These are phyloP conservation scores for Globisporangium uncinulatum DNA, from an alignment of 352 stramenopile species.

Conservation along the genomic window DNA sequence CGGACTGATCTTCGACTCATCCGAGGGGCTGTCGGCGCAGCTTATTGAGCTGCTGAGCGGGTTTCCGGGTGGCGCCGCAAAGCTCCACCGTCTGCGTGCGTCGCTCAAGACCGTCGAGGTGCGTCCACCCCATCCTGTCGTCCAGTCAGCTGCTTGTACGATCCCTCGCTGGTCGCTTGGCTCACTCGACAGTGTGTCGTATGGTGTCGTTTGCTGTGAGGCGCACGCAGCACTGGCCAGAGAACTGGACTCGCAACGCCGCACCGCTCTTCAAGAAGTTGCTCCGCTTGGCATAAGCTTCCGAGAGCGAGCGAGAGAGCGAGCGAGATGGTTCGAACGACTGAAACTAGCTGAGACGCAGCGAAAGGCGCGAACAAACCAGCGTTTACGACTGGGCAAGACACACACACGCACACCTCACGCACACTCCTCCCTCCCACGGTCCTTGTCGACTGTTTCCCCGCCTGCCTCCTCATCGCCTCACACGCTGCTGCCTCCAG, in stretches of 20 bases:
- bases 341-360: neutral
- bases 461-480: neutral
- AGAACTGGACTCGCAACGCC: conserved; percentile 66
- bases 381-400: neutral
- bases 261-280: conserved; percentile 56
- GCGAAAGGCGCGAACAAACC: neutral
- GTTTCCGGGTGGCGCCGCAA: conserved; percentile 37
- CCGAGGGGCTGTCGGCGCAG: conserved; percentile 47
- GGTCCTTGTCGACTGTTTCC: too few relatives aligned
- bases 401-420: neutral
- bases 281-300: conserved; percentile 21
- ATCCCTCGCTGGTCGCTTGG: too few relatives aligned
- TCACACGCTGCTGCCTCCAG: conserved; percentile 1
- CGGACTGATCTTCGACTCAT: conserved; percentile 63
- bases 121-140: neutral
- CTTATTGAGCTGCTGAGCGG: conserved; percentile 53
- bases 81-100: conserved; percentile 39
- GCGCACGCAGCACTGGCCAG: conserved; percentile 53
- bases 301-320: conserved; percentile 1
- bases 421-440: neutral
- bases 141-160: too few relatives aligned
- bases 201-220: neutral
- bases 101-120: conserved; percentile 63
- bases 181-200: neutral
- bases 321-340: neutral